Conservation (phyloP, 495 filamentous ascomycete genomes). For the Neurospora sp. region DNA sequence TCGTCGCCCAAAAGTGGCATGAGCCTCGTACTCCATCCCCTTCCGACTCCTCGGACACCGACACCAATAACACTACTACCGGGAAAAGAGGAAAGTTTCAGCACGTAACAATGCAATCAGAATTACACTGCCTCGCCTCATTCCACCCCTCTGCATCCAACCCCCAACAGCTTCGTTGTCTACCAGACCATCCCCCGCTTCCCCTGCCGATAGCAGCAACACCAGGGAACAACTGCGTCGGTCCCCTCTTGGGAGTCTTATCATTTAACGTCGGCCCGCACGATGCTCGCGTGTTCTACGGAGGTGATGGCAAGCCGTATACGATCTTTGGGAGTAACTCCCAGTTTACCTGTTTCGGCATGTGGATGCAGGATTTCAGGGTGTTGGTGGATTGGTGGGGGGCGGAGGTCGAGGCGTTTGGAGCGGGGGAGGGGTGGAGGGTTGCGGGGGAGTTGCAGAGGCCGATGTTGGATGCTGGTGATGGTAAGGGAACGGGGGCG, state of each 20-base stretch:
- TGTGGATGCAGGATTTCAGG: conserved; percentile 42
- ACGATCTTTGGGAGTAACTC: conserved; percentile 42
- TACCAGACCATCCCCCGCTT: conserved; percentile 14
- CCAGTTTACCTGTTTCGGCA: conserved; percentile 39
- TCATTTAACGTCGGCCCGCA: conserved; percentile 35
- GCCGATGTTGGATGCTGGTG: conserved; percentile 1
- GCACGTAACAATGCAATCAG: conserved; percentile 3
- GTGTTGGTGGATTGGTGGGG: conserved; percentile 32
- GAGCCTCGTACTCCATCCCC: not conserved
- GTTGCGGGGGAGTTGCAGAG: conserved; percentile 37
- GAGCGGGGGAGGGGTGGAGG: conserved; percentile 18
- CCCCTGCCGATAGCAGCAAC: conserved; percentile 35
- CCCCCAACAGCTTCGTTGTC: too few species aligned
- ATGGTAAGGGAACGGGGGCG: too few species aligned
- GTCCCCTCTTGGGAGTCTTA: conserved; percentile 21
- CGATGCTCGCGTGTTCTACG: conserved; percentile 43
- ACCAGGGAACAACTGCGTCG: conserved; percentile 28
- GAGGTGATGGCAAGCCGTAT: conserved; percentile 33
- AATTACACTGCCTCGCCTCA: conserved; percentile 37
- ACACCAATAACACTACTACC: not conserved
- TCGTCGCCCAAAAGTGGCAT: conserved; percentile 31
- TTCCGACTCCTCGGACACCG: not conserved
- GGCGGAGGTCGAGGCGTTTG: not conserved
- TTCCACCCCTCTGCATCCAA: too few species aligned
- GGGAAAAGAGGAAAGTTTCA: not conserved